Conservation (phyloP, 257 asterid species). For the Linderniella brevidens region DNA sequence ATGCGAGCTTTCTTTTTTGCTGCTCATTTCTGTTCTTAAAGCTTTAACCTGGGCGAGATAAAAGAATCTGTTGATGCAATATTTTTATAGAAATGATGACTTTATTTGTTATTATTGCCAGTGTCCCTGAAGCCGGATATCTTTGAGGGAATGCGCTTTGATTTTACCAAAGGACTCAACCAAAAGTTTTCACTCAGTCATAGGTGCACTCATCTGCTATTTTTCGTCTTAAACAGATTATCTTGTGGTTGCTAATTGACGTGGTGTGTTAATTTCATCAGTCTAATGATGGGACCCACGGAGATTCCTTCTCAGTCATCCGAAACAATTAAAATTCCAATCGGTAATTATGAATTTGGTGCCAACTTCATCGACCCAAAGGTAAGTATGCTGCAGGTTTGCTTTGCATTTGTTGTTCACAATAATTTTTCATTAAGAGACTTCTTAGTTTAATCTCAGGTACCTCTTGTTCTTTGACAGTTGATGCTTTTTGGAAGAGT, state of each 20-base stretch:
- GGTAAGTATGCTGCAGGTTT: conserved; percentile 18
- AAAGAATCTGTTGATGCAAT: no score
- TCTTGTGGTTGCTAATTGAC: conserved; percentile 9
- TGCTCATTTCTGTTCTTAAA: no score
- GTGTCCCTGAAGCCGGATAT: conserved; percentile 99
- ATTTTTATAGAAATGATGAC: neutral
- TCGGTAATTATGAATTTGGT: conserved; percentile 90
- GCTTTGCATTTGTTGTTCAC: conserved; percentile 4
- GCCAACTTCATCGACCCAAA: conserved; percentile 84
- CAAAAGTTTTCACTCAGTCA: conserved; percentile 86
- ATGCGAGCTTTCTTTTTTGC: no score
- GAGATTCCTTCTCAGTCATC: conserved; percentile 89
- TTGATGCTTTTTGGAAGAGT: conserved; percentile 86
- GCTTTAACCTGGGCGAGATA: no score
- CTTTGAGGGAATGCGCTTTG: conserved; percentile 96
- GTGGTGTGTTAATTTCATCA: conserved; percentile 16
- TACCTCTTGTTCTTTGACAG: conserved; percentile 30
- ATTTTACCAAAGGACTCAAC: conserved; percentile 83
- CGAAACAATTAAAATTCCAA: conserved; percentile 71
- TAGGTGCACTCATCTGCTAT: conserved; percentile 43
- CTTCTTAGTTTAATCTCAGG: conserved; percentile 12
- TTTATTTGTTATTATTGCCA: conserved; percentile 23
- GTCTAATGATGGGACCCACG: conserved; percentile 93
- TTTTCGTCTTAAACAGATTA: conserved; percentile 4
- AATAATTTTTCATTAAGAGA: neutral